Conservation (phyloP, 768 basidiomycete genomes). For the Trametes sanguinea region DNA sequence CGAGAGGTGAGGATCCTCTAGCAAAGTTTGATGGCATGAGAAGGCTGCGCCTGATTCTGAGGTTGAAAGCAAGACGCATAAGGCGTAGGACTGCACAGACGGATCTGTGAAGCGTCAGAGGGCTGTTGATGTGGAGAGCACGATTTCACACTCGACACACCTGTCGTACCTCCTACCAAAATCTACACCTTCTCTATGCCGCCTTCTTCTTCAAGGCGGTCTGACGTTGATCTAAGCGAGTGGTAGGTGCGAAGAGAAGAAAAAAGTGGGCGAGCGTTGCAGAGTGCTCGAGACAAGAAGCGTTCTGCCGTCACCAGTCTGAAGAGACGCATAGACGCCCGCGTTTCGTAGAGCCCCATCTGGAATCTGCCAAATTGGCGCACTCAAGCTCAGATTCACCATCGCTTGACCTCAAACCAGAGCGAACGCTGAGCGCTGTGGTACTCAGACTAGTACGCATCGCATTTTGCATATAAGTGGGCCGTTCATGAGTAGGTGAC, state of each 20-base stretch:
- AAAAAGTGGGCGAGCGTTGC: background rate
- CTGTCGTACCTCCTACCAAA: background rate
- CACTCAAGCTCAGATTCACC: too few species aligned
- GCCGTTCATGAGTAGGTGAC: too few species aligned
- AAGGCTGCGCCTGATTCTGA: constrained; percentile 54
- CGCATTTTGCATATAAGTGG: too few species aligned
- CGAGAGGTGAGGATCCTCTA: constrained; percentile 23
- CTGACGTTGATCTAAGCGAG: background rate
- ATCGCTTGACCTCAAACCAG: too few species aligned
- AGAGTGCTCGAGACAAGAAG: background rate
- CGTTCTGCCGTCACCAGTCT: constrained; percentile 1
- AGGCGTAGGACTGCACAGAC: constrained; percentile 18
- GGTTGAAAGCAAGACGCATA: constrained; percentile 55
- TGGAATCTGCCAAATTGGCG: background rate
- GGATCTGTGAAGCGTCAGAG: constrained; percentile 3
- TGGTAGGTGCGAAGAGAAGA: background rate
- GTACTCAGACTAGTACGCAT: too few species aligned
- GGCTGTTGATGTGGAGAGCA: background rate
- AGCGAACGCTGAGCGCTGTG: too few species aligned
- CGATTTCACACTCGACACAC: background rate
- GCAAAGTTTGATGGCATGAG: constrained; percentile 58
- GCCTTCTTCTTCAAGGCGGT: background rate
- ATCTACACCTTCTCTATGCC: background rate
- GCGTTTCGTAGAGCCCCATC: background rate
- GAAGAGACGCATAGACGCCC: constrained; percentile 2